Evolutionary conservation across 2,329 filamentous ascomycete genomes (phyloP).

Genomic region (Cladophialophora psammophila): DNA sequence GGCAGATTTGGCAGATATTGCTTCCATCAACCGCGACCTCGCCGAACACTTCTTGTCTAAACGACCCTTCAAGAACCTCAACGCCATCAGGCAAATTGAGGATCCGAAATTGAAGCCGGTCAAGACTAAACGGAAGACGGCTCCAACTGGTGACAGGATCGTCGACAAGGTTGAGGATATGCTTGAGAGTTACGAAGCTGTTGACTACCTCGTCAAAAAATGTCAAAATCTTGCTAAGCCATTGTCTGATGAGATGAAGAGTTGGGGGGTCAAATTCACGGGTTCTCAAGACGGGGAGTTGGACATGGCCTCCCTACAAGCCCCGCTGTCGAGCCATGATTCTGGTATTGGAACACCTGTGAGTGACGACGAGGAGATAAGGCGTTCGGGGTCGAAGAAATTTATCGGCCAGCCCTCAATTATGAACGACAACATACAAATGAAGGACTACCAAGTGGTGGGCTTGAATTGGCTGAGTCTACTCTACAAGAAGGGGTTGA

Average conservation of each 20-base stretch:
- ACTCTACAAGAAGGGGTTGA: slow-evolving; percentile 78
- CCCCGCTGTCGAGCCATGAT: slow-evolving; percentile 60
- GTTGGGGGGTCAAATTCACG: slow-evolving; percentile 72
- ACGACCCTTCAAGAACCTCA: slow-evolving; percentile 74
- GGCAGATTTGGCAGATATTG: slow-evolving; percentile 81
- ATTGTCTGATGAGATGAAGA: slow-evolving; percentile 68
- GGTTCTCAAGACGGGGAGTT: slow-evolving; percentile 67
- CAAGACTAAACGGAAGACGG: slow-evolving; percentile 59
- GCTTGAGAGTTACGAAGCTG: slow-evolving; percentile 78
- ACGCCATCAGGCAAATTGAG: slow-evolving; percentile 71
- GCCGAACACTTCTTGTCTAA: slow-evolving; percentile 74
- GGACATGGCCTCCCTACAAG: slow-evolving; percentile 63
- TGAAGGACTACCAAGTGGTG: slow-evolving; percentile 94
- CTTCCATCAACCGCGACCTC: slow-evolving; percentile 73
- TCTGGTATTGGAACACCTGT: slow-evolving; percentile 72
- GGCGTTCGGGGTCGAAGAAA: slow-evolving; percentile 45
- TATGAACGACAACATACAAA: slow-evolving; percentile 76
- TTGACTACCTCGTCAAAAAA: slow-evolving; percentile 79
- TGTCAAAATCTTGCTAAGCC: slow-evolving; percentile 77
- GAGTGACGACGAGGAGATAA: slow-evolving; percentile 52
- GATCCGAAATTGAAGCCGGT: slow-evolving; percentile 58
- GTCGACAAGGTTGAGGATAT: slow-evolving; percentile 74
- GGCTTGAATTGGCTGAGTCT: slow-evolving; percentile 94
- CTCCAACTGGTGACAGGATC: slow-evolving; percentile 70
- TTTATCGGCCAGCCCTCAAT: slow-evolving; percentile 72